Base-by-base conservation (phyloP, 1,284 basidiomycete genomes). In the Apiotrichum brassicae region DNA sequence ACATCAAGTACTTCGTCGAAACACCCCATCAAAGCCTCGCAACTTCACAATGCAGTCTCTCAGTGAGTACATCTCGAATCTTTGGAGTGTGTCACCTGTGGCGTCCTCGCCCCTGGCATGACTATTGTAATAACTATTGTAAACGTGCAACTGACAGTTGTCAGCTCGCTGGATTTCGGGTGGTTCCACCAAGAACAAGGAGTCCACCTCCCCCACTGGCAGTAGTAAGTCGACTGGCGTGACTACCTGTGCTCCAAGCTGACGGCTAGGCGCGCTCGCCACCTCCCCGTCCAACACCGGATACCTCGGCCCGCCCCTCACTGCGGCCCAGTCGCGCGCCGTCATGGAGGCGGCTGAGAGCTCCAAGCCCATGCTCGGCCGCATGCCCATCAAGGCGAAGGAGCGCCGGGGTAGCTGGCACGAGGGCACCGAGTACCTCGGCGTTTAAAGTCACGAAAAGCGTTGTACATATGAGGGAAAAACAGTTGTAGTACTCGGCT, bases 381-480 rank as follows among this genome's bases (percentile, higher is more conserved):
- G n/a, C n/a, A 13, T n/a, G 23, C 23, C 23, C 3, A 7, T 40
- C 38, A 40, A 40, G 16, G 18, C 19, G 24, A 6, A 19, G n/a
- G 40, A 42, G 40, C 26, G 40, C n/a, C 26, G 40, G 2, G 40
- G 40, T 4, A 42, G 40, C 40, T 42, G 40, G 40, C 40, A 42
- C 40, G 40, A 42, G 40, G 40, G 40, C 18, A 14, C 9, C 40
- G 40, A 42, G 40, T 42, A 20, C 40, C 40, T 42, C 6, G 40
- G 26, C 19, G 40, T 42, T 8, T 42, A 42, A 24, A 22, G 19
- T 11, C 28, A 14, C 28, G 28, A 8, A 14, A 14, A 7, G 28
- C 28, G 28, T n/a, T n/a, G n/a, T n/a, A n/a, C n/a, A n/a, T n/a
- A n/a, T n/a, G n/a, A n/a, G n/a, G n/a, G n/a, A n/a, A n/a, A n/a